Conservation (phyloP, 257 asterid genomes). For the Jacaranda copaia region DNA sequence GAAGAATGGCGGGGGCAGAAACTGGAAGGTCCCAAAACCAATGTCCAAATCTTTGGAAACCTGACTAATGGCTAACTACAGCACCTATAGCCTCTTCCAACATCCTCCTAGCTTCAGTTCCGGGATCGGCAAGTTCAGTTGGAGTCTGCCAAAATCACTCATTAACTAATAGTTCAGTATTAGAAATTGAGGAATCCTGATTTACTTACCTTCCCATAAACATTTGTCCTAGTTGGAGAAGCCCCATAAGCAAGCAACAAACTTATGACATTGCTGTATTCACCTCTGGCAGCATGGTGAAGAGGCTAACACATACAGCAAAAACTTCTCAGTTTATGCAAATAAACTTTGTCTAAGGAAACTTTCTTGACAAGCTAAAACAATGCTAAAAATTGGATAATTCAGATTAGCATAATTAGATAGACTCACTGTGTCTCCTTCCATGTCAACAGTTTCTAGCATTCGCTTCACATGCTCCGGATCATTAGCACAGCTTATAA, state of each 20-base stretch:
- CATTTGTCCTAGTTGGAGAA: constrained; percentile 59
- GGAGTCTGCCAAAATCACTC: constrained; percentile 60
- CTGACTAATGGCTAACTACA: constrained; percentile 34
- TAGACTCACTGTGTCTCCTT: constrained; percentile 85
- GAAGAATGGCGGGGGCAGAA: constrained; percentile 25
- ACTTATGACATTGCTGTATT: constrained; percentile 59
- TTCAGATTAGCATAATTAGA: constrained; percentile 22
- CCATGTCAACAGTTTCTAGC: constrained; percentile 80
- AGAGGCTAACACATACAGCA: constrained; percentile 70
- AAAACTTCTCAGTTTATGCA: not conserved
- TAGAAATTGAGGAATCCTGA: not conserved
- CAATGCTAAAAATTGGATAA: not conserved
- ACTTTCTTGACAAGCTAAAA: constrained; percentile 10
- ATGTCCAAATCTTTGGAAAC: not conserved
- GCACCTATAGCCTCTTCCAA: constrained; percentile 63
- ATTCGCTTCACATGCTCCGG: constrained; percentile 64
- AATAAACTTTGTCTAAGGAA: not conserved
- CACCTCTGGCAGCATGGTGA: constrained; percentile 97
- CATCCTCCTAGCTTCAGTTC: constrained; percentile 70
- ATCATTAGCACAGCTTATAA: constrained; percentile 56
- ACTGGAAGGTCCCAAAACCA: constrained; percentile 15
- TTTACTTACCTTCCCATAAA: constrained; percentile 64
- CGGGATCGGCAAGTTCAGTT: constrained; percentile 76
- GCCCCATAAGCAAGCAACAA: constrained; percentile 75
- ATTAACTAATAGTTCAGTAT: constrained; percentile 13